Evolutionary conservation across 345 rosid genomes (phyloP), one percentile per base, ranked within the genome.

Genomic region (Euphorbia tirucalli): DNA sequence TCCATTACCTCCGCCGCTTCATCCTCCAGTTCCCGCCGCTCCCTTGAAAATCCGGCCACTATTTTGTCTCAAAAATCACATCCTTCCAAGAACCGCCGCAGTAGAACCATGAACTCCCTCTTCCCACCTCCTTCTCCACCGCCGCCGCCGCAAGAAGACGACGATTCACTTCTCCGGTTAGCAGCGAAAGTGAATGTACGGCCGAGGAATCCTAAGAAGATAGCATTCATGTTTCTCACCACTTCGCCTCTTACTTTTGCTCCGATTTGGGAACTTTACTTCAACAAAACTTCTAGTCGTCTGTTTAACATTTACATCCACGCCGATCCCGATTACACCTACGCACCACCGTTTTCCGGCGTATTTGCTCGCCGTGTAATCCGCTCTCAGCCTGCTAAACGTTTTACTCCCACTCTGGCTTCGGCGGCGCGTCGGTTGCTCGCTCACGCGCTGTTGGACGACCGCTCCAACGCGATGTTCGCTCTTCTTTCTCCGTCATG

Each of bases 401-500:
- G 93, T 0, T 75, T 10, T 66, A 81, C 92, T 14, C 95, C 93
- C 0, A 82, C 92, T 28, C 95, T 93, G 52, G 69, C 64, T 3
- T 83, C 92, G 3, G 97, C 93, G 46, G 93, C 94, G 70, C 89
- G 96, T 48, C 77, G 96, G 18, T 39, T 93, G 0, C 75, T 93
- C 1, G 80, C 98, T 1, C 86, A 84, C 75, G 91, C 98, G 61
- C 89, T 90, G 2, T 82, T 90, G 30, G 75, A 86, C 72, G 98
- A 93, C 74, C 74, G 75, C 0, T 59, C 52, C 0, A 93, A 89
- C 39, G 73, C 80, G 81, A 89, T 93, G 88, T 90, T 93, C 65
- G 87, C 84, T 69, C 81, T 93, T 3, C 60, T 93, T 4, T 90
- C 98, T 0, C 85, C 93, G 3, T 82, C 94, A 0, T 93, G 98